A percentile compares a stretch with the other conserved stretches of the same genome.
phyloP scores from a whole-genome alignment of 2,329 filamentous ascomycete genomes.

The Fusarium sp. region DNA sequence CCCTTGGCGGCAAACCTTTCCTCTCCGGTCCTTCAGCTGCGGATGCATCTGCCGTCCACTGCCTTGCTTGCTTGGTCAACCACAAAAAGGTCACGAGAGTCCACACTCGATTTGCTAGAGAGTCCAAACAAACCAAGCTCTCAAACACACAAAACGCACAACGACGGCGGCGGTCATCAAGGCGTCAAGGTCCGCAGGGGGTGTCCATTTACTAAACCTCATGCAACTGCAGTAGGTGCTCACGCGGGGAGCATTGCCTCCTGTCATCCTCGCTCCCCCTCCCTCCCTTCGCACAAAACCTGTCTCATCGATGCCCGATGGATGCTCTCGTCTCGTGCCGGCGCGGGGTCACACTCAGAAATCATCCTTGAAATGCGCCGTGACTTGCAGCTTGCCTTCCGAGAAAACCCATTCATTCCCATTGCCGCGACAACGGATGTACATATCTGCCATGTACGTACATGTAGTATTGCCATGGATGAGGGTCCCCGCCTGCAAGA shows the following conservation, averaged over 20 bases:
- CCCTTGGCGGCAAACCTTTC: not conserved
- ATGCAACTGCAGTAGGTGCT: slow-evolving; percentile 23
- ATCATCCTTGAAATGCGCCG: slow-evolving; percentile 20
- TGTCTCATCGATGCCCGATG: slow-evolving; percentile 11
- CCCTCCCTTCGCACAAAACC: slow-evolving; percentile 1
- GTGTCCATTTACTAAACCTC: slow-evolving; percentile 8
- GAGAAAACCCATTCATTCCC: slow-evolving; percentile 19
- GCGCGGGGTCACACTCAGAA: slow-evolving; percentile 15
- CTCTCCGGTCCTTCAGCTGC: not conserved
- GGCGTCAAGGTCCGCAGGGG: slow-evolving; percentile 18
- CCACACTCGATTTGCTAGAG: not conserved
- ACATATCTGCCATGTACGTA: not conserved
- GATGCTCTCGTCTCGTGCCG: not conserved
- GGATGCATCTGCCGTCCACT: not conserved
- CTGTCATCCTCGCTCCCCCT: slow-evolving; percentile 16
- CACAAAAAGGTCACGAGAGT: slow-evolving; percentile 5
- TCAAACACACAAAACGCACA: not conserved
- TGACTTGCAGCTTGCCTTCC: slow-evolving; percentile 31
- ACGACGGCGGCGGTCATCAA: slow-evolving; percentile 10
- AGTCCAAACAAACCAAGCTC: not conserved
- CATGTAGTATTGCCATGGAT: not conserved
- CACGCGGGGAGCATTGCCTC: slow-evolving; percentile 23
- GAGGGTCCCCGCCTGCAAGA: slow-evolving; percentile 3
- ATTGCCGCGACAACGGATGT: slow-evolving; percentile 22
- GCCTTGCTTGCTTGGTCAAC: not conserved